Evolutionary conservation across 345 rosid species (phyloP).

Genomic region (Salix koriyanagi): DNA sequence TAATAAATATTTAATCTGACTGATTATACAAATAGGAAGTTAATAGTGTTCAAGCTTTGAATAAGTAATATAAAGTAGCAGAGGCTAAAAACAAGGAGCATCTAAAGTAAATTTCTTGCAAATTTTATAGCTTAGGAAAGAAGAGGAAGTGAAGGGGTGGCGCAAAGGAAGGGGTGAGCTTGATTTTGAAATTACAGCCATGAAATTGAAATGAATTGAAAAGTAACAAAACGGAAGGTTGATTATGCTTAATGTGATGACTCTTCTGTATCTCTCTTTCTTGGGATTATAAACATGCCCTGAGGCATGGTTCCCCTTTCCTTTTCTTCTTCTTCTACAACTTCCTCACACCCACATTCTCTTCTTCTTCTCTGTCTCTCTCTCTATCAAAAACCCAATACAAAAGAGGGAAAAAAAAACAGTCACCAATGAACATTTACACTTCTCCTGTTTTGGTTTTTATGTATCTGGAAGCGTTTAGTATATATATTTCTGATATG

Average conservation of each 20-base stretch:
- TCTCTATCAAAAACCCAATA: background rate
- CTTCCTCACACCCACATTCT: background rate
- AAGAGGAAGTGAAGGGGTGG: background rate
- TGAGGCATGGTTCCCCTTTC: background rate
- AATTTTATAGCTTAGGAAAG: background rate
- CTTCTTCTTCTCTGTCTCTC: background rate
- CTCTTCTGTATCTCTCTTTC: background rate
- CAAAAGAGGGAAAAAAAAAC: background rate
- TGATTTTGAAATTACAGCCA: background rate
- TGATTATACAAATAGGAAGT: too few relatives aligned
- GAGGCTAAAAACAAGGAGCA: background rate
- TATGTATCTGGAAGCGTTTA: background rate
- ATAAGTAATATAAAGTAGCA: background rate
- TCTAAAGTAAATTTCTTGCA: too few relatives aligned
- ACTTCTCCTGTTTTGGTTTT: background rate
- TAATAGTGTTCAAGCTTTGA: too few relatives aligned
- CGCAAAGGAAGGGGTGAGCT: too few relatives aligned
- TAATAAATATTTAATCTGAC: too few relatives aligned
- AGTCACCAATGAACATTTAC: too few relatives aligned
- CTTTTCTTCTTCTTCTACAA: background rate
- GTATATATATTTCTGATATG: background rate
- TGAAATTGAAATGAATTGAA: background rate
- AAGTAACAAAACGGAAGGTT: background rate
- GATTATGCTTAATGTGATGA: background rate
- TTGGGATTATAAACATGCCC: slow-evolving; percentile 19